Base-by-base conservation (phyloP, 2,329 filamentous ascomycete genomes). In the Aspergillus caelatus region DNA sequence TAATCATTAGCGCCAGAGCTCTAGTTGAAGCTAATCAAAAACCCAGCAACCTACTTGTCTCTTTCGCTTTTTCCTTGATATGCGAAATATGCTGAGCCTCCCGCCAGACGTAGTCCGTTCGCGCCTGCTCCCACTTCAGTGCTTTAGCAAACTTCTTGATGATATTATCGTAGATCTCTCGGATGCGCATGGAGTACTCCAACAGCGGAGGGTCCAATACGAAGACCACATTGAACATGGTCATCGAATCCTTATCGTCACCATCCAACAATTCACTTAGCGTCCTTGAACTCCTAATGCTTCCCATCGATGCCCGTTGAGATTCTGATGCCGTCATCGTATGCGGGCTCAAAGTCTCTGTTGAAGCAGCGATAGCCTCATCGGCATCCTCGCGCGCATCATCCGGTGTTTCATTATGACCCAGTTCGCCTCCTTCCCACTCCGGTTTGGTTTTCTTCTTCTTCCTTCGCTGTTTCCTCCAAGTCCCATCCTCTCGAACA, bases 221-320 rank as follows among this genome's bases (percentile, higher is more conserved):
- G 76, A 98, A 98, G 28, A 98, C 93, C 12, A 97, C 86, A 76
- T 97, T 96, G 80, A 99, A 99, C 94, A 98, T 98, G 66, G 90
- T 93, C 91, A 98, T 94, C 54, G 87, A 87, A 63, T 86, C 81
- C 64, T 82, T 84, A 57, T 83, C 81, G 54, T 75, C 72, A 0
- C 65, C 62, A 57, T 78, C 75, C 46, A 71, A 48, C 6, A 67
- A 62, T 52, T 72, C 73, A 50, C 70, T 68, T 4, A 64, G 50
- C 19, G 66, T 50, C 57, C 69, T 74, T 21, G 67, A 69, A 9
- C 66, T 58, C 57, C 68, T 68, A 36, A 57, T 67, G 61, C 70
- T 71, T 9, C 68, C 55, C 54, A 62, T 64, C 21, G 68, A 71
- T 30, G 64, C 63, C 34, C 71, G 69, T 62, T 73, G 74, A 30